These are phyloP conservation scores for Pyricularia sp. DNA, from an alignment of 2,329 filamentous ascomycete genomes.

Conservation along the genomic window DNA sequence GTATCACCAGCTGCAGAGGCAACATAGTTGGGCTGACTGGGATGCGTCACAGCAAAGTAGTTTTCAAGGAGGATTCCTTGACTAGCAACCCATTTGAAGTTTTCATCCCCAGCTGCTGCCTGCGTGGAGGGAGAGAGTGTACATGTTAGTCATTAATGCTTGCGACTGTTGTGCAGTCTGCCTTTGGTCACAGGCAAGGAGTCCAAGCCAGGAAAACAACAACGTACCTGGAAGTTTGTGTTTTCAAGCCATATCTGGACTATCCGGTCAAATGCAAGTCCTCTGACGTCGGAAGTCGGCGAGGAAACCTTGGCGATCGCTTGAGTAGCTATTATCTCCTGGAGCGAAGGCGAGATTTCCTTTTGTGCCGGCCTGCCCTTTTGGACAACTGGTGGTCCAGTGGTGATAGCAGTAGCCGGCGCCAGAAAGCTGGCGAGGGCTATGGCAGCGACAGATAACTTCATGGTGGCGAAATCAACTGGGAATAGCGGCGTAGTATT, in stretches of 20 bases:
- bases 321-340: constrained; percentile 27
- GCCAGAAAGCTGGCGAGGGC: not conserved
- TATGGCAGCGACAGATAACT: not conserved
- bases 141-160: not conserved
- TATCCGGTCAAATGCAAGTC: constrained; percentile 49
- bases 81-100: constrained; percentile 7
- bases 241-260: constrained; percentile 57
- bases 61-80: constrained; percentile 8
- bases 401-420: not conserved
- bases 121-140: not conserved
- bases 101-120: constrained; percentile 4
- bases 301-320: constrained; percentile 32
- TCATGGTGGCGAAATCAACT: not conserved
- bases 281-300: constrained; percentile 38
- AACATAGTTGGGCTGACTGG: constrained; percentile 23
- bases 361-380: not conserved
- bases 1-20: constrained; percentile 23
- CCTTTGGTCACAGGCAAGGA: no score
- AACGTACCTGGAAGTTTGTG: constrained; percentile 8
- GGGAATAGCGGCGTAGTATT: not conserved
- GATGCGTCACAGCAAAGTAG: constrained; percentile 22
- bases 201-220: not conserved
- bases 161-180: no score
- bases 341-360: constrained; percentile 1
- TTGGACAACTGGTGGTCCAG: not conserved